Evolutionary conservation across 208 protist species (phyloP).

Genomic region (Endotrypanum monterogeii): DNA sequence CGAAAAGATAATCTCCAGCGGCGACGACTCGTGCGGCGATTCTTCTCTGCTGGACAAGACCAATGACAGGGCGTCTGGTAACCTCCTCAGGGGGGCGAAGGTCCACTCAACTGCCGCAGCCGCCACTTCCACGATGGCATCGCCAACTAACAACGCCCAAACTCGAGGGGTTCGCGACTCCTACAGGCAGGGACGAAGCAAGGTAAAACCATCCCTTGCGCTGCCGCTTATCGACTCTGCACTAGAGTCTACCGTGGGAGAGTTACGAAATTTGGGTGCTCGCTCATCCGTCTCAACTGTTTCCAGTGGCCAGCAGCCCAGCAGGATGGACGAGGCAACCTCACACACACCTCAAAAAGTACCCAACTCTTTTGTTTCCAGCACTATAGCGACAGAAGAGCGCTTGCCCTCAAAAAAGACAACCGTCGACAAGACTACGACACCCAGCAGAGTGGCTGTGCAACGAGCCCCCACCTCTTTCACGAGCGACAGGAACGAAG

Average conservation of each 20-base stretch:
- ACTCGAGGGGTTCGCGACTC: conserved; percentile 9
- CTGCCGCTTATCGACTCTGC: background rate
- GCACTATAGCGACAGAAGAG: background rate
- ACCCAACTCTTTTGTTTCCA: background rate
- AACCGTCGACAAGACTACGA: background rate
- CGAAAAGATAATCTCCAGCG: background rate
- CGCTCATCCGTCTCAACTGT: background rate
- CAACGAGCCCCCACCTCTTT: background rate
- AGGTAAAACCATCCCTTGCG: background rate
- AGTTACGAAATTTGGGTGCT: background rate
- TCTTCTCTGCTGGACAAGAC: background rate
- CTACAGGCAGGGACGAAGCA: background rate
- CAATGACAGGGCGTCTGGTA: background rate
- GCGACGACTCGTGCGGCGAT: background rate
- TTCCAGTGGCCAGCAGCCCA: background rate
- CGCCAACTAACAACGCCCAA: conserved; percentile 12
- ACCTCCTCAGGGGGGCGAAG: background rate
- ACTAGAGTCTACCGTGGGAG: background rate
- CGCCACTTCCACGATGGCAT: conserved; percentile 14
- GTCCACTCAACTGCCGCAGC: background rate
- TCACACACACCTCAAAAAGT: background rate
- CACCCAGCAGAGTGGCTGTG: background rate
- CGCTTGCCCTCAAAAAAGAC: background rate
- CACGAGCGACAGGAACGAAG: background rate
- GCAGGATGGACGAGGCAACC: background rate